Base-by-base conservation (phyloP, 2,329 filamentous ascomycete genomes). In the Eurotiales sp. region DNA sequence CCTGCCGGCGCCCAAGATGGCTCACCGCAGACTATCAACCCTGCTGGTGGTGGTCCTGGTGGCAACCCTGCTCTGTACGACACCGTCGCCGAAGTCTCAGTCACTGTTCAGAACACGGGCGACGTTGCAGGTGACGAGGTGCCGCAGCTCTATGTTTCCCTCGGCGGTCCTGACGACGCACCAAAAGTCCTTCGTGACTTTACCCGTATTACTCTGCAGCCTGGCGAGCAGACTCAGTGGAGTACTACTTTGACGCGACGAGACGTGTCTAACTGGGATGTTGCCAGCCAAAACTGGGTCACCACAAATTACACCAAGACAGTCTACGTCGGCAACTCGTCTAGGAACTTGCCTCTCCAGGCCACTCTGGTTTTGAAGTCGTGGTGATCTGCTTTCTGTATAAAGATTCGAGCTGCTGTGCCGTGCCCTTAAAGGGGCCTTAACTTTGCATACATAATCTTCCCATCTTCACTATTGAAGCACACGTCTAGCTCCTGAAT, bases 221-320 rank as follows among this genome's bases (percentile, higher is more conserved):
- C 88, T 0, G 89, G 88, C n/a, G 68, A 82, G 68, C 82, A 78
- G 46, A 77, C 74, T 3, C 81, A 77, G 2, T 95, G 93, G 74
- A 76, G 69, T 1, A 84, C 82, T 0, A 79, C 84, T 14, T 70
- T 96, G 50, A 90, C 84, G 5, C 80, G 91, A 34, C 83, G 90
- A 51, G 92, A 96, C 64, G 59, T 96, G 51, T 90, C 86, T 66
- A 93, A 90, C 73, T 96, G 92, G 91, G 88, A 96, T 59, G 74
- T 81, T 1, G 77, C 64, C 1, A 67, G 72, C n/a, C 91, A 96
- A 77, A 85, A 96, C 75, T 97, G 92, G 91, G 80, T 90, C 41
- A 74, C 85, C 49, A 75, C 73, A 25, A 61, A 72, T 19, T 75
- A 81, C 58, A 69, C 75, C 47, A 84, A 84, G 75, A 83, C 73